Evolutionary conservation across 352 stramenopile species (phyloP), one percentile per base, ranked within the genome.

Genomic region (Phytopythium ostracodes): DNA sequence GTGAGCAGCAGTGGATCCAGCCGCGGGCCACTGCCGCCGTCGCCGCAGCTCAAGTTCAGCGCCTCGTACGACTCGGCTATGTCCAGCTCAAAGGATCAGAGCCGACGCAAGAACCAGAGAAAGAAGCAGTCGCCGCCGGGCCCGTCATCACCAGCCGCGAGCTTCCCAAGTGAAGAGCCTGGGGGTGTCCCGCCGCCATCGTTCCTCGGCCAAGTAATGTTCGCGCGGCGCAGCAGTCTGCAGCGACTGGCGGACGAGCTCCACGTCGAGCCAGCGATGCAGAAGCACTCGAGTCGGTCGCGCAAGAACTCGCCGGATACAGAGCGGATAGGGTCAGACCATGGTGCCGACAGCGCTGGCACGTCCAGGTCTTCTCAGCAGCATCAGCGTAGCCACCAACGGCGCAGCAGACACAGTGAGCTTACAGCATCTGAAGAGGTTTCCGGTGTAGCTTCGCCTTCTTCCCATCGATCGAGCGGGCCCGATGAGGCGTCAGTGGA

Each of bases 161-260:
- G 42, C 9, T 11, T 24, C 17, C 6, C 42, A 11, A 65, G 38
- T 43, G 43, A 20, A 31, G 17, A 68, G 60, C 40, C 3, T 47
- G 33, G 60, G 64, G 35, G 53, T 40, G 59, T 40, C 25, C 73
- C 74, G 14, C 76, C 76, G 27, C 70, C 75, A 10, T 73, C 73
- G 7, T 42, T 81, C 25, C 52, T 81, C 44, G 71, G 63, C 51
- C 49, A 69, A 67, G 60, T 72, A 36, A 65, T 77, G 59, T 73
- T 81, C 40, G 40, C 47, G 35, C 68, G 78, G 17, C 66, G 61
- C 12, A 90, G 78, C 60, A 88, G 76, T 57, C 72, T 90, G 40
- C 81, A 90, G 61, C 70, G 79, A 35, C 70, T 90, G 0, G 70
- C 77, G 46, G 70, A 83, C 22, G 72, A 73, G 59, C 71, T 82